These are phyloP conservation scores for Apocynum venetum DNA, from an alignment of 257 asterid species.

Conservation along the genomic window DNA sequence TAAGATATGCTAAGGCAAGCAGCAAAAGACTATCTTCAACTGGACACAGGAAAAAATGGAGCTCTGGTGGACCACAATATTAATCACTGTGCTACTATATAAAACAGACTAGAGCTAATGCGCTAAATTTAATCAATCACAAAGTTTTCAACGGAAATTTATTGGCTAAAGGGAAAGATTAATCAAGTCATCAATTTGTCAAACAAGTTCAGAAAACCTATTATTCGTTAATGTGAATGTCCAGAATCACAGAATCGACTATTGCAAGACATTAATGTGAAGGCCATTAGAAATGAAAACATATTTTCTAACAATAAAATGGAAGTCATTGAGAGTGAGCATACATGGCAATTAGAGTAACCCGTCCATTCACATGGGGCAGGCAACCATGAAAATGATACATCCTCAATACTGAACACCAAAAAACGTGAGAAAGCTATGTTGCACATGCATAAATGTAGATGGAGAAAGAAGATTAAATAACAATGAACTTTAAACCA, in stretches of 20 bases:
- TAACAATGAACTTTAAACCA: background rate
- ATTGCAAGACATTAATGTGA: background rate
- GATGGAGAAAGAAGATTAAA: background rate
- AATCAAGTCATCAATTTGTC: background rate
- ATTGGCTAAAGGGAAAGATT: background rate
- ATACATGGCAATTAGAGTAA: background rate
- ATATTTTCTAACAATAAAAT: background rate
- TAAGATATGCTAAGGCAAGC: background rate
- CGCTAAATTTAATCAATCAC: background rate
- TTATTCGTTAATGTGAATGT: background rate
- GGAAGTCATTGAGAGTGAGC: background rate
- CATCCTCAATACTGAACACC: background rate
- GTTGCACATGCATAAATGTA: background rate
- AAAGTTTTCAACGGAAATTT: background rate
- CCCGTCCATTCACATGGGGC: background rate
- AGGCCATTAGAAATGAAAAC: background rate
- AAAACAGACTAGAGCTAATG: background rate
- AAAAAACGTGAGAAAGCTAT: background rate
- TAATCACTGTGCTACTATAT: background rate
- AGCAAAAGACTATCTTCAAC: background rate
- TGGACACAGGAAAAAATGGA: background rate
- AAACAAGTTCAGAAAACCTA: background rate
- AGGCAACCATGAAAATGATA: background rate
- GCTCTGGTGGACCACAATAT: background rate
- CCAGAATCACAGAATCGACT: background rate